Evolutionary conservation across 306 rosid genomes (phyloP), one percentile per base, ranked within the genome.

Genomic region (Medicago lupulina): DNA sequence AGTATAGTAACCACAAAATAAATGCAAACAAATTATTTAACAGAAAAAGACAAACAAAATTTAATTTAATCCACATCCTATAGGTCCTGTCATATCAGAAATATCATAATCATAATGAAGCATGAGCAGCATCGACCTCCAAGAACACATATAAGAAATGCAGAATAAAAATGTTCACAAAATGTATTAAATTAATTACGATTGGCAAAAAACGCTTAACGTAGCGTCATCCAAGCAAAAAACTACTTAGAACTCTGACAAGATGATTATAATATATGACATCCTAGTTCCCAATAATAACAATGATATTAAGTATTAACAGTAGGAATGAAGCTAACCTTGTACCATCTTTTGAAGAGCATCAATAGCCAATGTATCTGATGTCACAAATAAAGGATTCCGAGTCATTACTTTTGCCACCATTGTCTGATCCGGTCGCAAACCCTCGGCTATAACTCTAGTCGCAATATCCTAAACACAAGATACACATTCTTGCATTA

Each of bases 281-380:
- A 71, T 21, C 77, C 50, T 63, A 51, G 34, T 44, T 34, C 65
- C 41, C 7, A 59, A 38, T 54, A 9, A 64, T 34, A 12, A 21
- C 54, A 23, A 12, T 16, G 43, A 60, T 36, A 71, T 9, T 65
- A 3, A 3, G 31, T 28, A 73, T 34, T 34, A 34, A 34, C 36
- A 58, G 58, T 36, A 50, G 68, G 44, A 18, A 17, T 2, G 39
- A 67, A 58, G 63, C 91, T 68, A 65, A 92, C 99, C 98, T 63
- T 90, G 96, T 49, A 89, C 88, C 98, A 95, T 95, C 88, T 86
- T 92, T 68, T 92, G 97, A 71, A 92, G 96, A 66, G 99, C 97
- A 58, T 95, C 99, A 23, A 92, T 67, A 36, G 98, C 98, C 15
- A 88, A 79, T 2, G 92, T 83, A 82, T 92, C 98, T 0, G 97